Conservation (phyloP, 331 rosid species). For the Quercus lobata region DNA sequence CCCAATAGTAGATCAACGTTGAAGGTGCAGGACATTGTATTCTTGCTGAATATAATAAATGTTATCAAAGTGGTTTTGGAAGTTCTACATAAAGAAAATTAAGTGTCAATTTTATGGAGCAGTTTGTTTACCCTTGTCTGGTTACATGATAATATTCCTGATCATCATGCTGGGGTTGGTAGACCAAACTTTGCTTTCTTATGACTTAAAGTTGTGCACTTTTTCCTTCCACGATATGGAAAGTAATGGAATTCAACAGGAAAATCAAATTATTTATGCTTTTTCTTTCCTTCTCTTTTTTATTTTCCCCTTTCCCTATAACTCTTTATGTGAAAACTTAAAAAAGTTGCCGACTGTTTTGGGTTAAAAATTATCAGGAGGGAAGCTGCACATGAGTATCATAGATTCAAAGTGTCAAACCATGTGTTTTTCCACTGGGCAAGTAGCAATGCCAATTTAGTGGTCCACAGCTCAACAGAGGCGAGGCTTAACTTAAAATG, state of each 20-base stretch:
- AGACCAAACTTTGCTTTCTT: slow-evolving; percentile 47
- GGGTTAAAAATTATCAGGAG: slow-evolving; percentile 14
- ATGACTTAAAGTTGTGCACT: slow-evolving; percentile 48
- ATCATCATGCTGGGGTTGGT: slow-evolving; percentile 12
- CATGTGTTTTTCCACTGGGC: neutral
- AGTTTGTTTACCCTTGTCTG: neutral
- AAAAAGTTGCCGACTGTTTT: slow-evolving; percentile 20
- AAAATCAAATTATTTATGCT: slow-evolving; percentile 29
- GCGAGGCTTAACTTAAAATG: slow-evolving; percentile 4
- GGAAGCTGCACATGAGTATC: slow-evolving; percentile 13
- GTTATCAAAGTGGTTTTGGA: neutral
- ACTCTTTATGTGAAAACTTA: slow-evolving; percentile 25
- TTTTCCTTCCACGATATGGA: slow-evolving; percentile 34
- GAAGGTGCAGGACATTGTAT: neutral
- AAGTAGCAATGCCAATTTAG: neutral
- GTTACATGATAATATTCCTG: slow-evolving; percentile 26
- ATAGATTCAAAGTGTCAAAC: neutral
- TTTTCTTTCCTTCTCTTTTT: neutral
- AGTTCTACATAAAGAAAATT: neutral
- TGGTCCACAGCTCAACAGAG: slow-evolving; percentile 24
- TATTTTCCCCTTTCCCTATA: neutral
- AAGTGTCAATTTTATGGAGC: neutral
- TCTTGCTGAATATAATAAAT: neutral
- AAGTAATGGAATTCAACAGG: slow-evolving; percentile 21
- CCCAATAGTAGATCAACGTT: neutral